These are phyloP conservation scores for Myrmaecium sp. DNA, from an alignment of 2,329 filamentous ascomycete species.

Conservation along the genomic window DNA sequence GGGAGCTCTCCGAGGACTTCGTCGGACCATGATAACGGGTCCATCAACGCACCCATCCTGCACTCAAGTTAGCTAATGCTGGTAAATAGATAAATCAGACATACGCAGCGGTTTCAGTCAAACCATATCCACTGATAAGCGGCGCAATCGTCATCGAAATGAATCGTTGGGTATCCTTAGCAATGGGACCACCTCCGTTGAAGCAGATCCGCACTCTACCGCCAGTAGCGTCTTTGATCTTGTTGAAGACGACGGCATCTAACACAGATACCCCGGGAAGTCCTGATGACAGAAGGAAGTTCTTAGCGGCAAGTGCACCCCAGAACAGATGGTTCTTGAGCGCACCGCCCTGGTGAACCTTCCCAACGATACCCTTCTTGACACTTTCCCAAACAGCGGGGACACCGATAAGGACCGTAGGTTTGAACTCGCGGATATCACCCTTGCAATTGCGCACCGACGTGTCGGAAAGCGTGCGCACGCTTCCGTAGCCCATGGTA, in stretches of 20 bases:
- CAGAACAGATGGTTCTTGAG: constrained; percentile 66
- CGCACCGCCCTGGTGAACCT: constrained; percentile 56
- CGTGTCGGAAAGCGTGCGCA: constrained; percentile 69
- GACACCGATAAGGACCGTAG: constrained; percentile 83
- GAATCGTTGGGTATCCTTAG: constrained; percentile 76
- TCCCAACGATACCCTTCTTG: constrained; percentile 77
- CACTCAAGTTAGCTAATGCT: too few species aligned
- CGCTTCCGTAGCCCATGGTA: constrained; percentile 83
- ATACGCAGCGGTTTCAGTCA: constrained; percentile 73
- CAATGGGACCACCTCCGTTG: constrained; percentile 85
- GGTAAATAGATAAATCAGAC: constrained; percentile 5
- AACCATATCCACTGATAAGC: constrained; percentile 85
- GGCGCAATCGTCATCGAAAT: constrained; percentile 83
- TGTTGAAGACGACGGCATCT: constrained; percentile 76
- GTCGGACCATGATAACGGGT: constrained; percentile 71
- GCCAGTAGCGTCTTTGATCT: constrained; percentile 79
- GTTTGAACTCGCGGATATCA: constrained; percentile 82
- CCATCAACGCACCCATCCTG: constrained; percentile 69
- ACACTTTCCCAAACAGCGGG: constrained; percentile 96
- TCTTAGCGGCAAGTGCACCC: constrained; percentile 44
- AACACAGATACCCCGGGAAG: constrained; percentile 53
- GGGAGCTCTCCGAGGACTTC: constrained; percentile 62
- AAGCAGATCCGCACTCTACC: constrained; percentile 77
- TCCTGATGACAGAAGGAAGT: constrained; percentile 40
- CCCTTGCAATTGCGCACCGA: constrained; percentile 82